Percentiles rank a stretch among this genome's conserved stretches.
These are phyloP conservation scores for Parmelia sp. DNA, from an alignment of 495 filamentous ascomycete genomes.

Conservation along the genomic window DNA sequence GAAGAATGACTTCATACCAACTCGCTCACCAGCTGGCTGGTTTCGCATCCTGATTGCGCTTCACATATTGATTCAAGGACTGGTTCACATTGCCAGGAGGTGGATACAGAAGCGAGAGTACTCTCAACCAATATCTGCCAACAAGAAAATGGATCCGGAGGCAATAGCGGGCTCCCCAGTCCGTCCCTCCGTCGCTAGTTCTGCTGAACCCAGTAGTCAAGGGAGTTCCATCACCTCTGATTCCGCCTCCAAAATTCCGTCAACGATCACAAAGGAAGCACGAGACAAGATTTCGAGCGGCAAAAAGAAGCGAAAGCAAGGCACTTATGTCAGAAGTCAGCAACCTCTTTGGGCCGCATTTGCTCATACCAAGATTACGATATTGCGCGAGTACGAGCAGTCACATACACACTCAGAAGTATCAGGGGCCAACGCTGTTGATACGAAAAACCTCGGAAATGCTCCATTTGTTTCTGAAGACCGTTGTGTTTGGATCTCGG, in stretches of 20 bases:
- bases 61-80: slow-evolving; percentile 81
- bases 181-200: slow-evolving; percentile 21
- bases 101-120: slow-evolving; percentile 47
- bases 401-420: slow-evolving; percentile 71
- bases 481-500: slow-evolving; percentile 79
- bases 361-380: slow-evolving; percentile 88
- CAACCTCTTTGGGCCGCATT: slow-evolving; percentile 94
- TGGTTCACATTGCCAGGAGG: slow-evolving; percentile 48
- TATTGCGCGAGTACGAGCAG: slow-evolving; percentile 87
- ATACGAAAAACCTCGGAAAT: slow-evolving; percentile 72
- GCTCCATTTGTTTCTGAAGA: slow-evolving; percentile 66
- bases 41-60: slow-evolving; percentile 62
- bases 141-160: slow-evolving; percentile 52
- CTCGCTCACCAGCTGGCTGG: slow-evolving; percentile 40
- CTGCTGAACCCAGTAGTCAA: slow-evolving; percentile 42
- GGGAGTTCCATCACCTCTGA: slow-evolving; percentile 43
- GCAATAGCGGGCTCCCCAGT: slow-evolving; percentile 45
- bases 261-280: slow-evolving; percentile 47
- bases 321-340: slow-evolving; percentile 76
- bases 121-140: slow-evolving; percentile 36
- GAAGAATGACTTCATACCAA: slow-evolving; percentile 16
- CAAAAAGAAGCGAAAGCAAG: slow-evolving; percentile 85
- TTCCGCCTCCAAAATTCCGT: slow-evolving; percentile 47
- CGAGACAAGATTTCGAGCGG: slow-evolving; percentile 52
- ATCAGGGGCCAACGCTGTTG: slow-evolving; percentile 64